phyloP scores from a whole-genome alignment of 805 yeast species.

The Hemisphaericaspora nanyangensis region DNA sequence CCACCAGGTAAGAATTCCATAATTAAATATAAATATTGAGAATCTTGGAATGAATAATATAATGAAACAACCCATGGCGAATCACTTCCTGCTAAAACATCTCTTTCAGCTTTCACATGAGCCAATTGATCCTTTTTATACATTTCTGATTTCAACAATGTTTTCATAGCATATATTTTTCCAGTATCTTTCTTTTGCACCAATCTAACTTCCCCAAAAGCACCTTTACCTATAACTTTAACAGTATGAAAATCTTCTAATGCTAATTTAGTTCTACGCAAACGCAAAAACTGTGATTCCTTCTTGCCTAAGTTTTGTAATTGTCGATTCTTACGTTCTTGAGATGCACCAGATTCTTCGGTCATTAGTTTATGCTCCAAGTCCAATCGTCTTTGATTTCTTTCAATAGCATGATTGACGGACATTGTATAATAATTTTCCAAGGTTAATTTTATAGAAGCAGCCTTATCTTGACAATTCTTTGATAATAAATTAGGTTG shows the following conservation, averaged over 20 bases:
- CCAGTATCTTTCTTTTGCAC: constrained; percentile 93
- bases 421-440: constrained; percentile 85
- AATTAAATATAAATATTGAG: constrained; percentile 67
- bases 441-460: constrained; percentile 74
- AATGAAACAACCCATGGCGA: constrained; percentile 87
- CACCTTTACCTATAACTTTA: constrained; percentile 93
- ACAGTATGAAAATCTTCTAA: constrained; percentile 85
- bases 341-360: constrained; percentile 65
- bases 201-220: constrained; percentile 93
- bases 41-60: constrained; percentile 78
- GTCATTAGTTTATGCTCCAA: constrained; percentile 67
- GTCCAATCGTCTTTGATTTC: constrained; percentile 88
- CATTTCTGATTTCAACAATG: constrained; percentile 86
- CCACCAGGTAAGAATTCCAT: constrained; percentile 86
- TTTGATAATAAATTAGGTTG: constrained; percentile 79
- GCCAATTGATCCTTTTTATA: constrained; percentile 91
- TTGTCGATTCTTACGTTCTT: constrained; percentile 81
- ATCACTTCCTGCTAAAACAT: constrained; percentile 86
- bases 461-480: constrained; percentile 74
- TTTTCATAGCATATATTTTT: constrained; percentile 91
- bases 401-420: constrained; percentile 88
- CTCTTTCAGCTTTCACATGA: constrained; percentile 94
- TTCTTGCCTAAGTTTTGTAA: constrained; percentile 79
- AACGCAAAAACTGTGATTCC: constrained; percentile 80
- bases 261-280: constrained; percentile 78